phyloP scores from a whole-genome alignment of 352 stramenopile genomes.

The Phytophthora pluvialis region DNA sequence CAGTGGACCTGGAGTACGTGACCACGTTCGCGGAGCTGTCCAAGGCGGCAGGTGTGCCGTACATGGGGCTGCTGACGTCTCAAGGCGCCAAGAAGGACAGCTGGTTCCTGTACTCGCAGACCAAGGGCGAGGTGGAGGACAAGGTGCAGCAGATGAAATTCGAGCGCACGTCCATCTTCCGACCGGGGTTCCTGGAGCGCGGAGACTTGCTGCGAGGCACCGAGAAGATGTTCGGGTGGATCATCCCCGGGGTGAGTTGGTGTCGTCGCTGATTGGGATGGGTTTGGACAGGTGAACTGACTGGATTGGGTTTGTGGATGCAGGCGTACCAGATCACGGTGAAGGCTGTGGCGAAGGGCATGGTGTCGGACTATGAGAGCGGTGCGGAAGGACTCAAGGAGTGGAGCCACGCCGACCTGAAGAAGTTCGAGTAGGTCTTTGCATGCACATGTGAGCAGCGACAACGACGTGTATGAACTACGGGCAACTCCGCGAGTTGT shows the following conservation, averaged over 20 bases:
- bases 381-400: constrained; percentile 45
- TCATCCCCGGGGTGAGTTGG: constrained; percentile 60
- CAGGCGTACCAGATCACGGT: constrained; percentile 51
- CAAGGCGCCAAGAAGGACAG: constrained; percentile 69
- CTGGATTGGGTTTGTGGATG: constrained; percentile 7
- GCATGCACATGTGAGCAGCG: neutral
- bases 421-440: constrained; percentile 47
- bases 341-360: constrained; percentile 61
- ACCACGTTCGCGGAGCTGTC: constrained; percentile 57
- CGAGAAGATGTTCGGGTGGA: constrained; percentile 57
- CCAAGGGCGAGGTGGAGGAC: constrained; percentile 78
- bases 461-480: too few species aligned
- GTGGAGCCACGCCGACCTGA: constrained; percentile 60
- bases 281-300: neutral
- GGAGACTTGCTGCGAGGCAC: constrained; percentile 56
- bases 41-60: constrained; percentile 54
- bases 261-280: neutral
- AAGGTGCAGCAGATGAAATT: constrained; percentile 68
- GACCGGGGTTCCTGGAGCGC: constrained; percentile 64
- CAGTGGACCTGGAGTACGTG: constrained; percentile 80
- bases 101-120: constrained; percentile 83
- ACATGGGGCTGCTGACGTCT: constrained; percentile 73
- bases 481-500: too few species aligned
- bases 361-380: constrained; percentile 77
- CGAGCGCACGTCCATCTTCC: constrained; percentile 60